Evolutionary conservation across 352 stramenopile genomes (phyloP).

Genomic region (Pythium guiyangense): DNA sequence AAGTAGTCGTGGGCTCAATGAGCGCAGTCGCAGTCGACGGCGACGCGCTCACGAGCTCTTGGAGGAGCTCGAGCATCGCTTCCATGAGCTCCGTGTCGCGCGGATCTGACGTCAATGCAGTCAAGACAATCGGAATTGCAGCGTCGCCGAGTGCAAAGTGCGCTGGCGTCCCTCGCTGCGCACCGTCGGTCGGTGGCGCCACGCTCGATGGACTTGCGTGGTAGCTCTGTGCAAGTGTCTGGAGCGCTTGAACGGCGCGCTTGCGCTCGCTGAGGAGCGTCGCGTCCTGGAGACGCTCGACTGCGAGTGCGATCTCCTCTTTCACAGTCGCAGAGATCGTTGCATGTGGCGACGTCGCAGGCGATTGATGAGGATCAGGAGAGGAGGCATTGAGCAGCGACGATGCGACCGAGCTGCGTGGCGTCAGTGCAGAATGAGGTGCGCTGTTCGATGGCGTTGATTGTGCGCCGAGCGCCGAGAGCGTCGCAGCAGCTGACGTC

Average conservation of each 20-base stretch:
- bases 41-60: constrained; percentile 38
- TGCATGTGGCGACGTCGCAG: neutral
- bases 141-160: constrained; percentile 37
- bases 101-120: constrained; percentile 64
- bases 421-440: neutral
- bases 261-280: constrained; percentile 75
- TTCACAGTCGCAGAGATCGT: constrained; percentile 1
- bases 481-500: too few relatives aligned
- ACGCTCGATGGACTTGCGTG: constrained; percentile 4
- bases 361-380: too few relatives aligned
- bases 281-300: constrained; percentile 68
- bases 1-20: constrained; percentile 17
- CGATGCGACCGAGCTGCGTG: neutral
- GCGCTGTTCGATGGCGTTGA: neutral
- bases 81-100: constrained; percentile 85
- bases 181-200: too few relatives aligned
- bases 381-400: too few relatives aligned
- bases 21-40: constrained; percentile 33
- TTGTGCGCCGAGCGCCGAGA: neutral
- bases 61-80: constrained; percentile 71
- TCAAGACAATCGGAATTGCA: constrained; percentile 48
- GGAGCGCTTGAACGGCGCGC: constrained; percentile 44
- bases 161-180: constrained; percentile 13
- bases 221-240: constrained; percentile 29
- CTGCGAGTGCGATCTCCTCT: constrained; percentile 39